phyloP scores from a whole-genome alignment of 495 filamentous ascomycete species.

The Aspergillus funiculosus region DNA sequence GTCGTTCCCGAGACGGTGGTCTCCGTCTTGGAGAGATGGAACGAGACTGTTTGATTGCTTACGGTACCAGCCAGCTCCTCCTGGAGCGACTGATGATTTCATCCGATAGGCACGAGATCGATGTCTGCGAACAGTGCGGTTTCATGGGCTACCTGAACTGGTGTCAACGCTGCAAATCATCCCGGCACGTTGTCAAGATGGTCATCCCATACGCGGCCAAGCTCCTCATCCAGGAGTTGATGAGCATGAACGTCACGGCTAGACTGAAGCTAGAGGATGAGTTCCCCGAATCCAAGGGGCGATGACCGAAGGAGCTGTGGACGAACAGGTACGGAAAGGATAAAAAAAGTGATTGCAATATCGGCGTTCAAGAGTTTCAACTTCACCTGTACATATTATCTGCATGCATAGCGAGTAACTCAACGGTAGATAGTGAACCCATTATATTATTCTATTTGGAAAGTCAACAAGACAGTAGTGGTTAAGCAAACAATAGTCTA shows the following conservation, averaged over 20 bases:
- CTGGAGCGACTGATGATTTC: slow-evolving; percentile 92
- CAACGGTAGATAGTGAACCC: background rate
- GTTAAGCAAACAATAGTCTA: too few species aligned
- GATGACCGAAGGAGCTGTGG: slow-evolving; percentile 15
- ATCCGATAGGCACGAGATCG: slow-evolving; percentile 81
- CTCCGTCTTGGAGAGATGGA: slow-evolving; percentile 98
- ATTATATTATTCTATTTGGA: background rate
- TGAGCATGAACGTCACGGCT: slow-evolving; percentile 96
- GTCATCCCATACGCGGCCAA: slow-evolving; percentile 99
- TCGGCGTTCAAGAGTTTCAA: slow-evolving; percentile 4
- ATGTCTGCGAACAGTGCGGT: slow-evolving; percentile 88
- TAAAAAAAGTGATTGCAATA: slow-evolving; percentile 10
- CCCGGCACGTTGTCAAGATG: slow-evolving; percentile 75
- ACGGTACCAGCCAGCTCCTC: slow-evolving; percentile 86
- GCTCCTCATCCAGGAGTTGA: slow-evolving; percentile 88
- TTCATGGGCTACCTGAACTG: slow-evolving; percentile 92
- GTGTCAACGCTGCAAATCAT: slow-evolving; percentile 85
- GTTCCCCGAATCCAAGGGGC: slow-evolving; percentile 59
- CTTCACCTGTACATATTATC: slow-evolving; percentile 16
- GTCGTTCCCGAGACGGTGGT: slow-evolving; percentile 86
- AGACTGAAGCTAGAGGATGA: slow-evolving; percentile 82
- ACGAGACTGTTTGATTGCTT: slow-evolving; percentile 93
- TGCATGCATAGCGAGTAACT: slow-evolving; percentile 25
- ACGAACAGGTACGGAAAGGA: background rate
- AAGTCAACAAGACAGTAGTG: too few species aligned